Evolutionary conservation across 2,329 filamentous ascomycete species (phyloP), one percentile per base, ranked within the genome.

Genomic region (Neofusicoccum kwambonambiense): DNA sequence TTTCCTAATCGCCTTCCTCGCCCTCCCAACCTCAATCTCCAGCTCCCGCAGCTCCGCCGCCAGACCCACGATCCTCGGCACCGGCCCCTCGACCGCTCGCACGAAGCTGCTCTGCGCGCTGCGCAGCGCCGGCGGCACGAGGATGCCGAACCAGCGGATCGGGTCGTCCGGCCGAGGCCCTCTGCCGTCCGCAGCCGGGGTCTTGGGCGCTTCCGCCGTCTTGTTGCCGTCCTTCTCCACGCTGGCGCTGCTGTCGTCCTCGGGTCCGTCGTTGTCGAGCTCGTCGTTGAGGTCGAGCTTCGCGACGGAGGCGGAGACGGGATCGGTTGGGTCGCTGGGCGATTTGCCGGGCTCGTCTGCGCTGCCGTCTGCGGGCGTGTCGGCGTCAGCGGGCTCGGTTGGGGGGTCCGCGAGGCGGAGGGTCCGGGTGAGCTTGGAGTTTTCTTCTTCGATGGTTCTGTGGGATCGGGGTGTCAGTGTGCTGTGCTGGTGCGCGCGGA

Each of bases 1-100:
- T 69, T 79, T 82, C 68, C 76, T 76, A 4, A 82, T 72, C 22
- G 75, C 73, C 70, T 85, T 86, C 68, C 82, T 77, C 57, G 79
- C 63, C 65, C 89, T 80, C 42, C 89, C 82, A 62, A 94, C 87
- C 69, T 90, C 85, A 60, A 89, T 86, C 78, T 93, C 90, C 4
- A 91, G 73, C n/a, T 78, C 77, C 13, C 81, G 80, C 84, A 94
- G 87, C 70, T 87, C 83, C 34, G 81, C 81, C 41, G 82, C 80
- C n/a, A 90, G 75, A 1, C 82, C 83, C 6, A 82, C 82, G 8
- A 92, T 78, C 44, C 77, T 77, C 1, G 87, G 84, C 2, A 93
- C 75, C 3, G 89, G 74, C 0, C 82, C 76, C 63, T 87, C 84
- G 3, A 92, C 81, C 0, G 82, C 82, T 42, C 79, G 72, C 27